Percentiles rank a stretch among this genome's conserved stretches.
Conservation (phyloP, 164 flowering plant species). For the Chloranthus sessilifolius region DNA sequence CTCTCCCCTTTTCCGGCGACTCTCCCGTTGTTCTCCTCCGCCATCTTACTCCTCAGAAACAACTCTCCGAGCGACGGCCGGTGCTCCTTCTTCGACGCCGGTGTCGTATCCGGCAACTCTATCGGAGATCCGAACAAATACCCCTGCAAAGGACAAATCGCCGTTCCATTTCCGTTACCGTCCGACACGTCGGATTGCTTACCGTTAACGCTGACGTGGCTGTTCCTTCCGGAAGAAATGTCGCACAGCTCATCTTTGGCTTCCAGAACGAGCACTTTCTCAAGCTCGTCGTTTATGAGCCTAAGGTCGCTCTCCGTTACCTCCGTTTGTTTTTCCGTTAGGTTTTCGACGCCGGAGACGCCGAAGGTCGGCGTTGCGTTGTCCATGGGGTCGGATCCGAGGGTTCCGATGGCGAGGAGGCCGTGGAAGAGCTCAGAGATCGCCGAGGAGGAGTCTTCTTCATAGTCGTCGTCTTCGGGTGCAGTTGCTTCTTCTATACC, state of each 20-base stretch:
- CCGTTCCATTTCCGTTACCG: constrained; percentile 25
- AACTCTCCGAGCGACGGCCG: constrained; percentile 84
- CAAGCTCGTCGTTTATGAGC: constrained; percentile 75
- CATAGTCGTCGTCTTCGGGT: constrained; percentile 38
- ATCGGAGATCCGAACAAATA: constrained; percentile 72
- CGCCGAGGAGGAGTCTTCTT: constrained; percentile 27
- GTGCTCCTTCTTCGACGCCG: constrained; percentile 52
- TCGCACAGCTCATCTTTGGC: constrained; percentile 44
- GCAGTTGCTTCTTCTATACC: constrained; percentile 43
- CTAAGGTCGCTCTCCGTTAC: constrained; percentile 65
- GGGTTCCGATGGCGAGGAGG: constrained; percentile 80
- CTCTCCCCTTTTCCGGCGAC: constrained; percentile 17
- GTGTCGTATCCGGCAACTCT: constrained; percentile 45
- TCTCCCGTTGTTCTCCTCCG: constrained; percentile 38
- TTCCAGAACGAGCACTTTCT: constrained; percentile 67
- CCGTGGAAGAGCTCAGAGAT: constrained; percentile 52
- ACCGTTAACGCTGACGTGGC: constrained; percentile 65
- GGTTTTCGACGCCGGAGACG: constrained; percentile 48
- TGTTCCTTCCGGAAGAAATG: constrained; percentile 64
- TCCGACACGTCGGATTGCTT: constrained; percentile 39
- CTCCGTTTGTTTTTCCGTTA: constrained; percentile 60
- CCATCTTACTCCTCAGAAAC: constrained; percentile 59
- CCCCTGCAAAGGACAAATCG: constrained; percentile 71
- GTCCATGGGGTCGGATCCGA: constrained; percentile 46
- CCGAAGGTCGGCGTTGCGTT: too few relatives aligned